Conservation (phyloP, 257 asterid species). For the Thymus quinquecostatus region DNA sequence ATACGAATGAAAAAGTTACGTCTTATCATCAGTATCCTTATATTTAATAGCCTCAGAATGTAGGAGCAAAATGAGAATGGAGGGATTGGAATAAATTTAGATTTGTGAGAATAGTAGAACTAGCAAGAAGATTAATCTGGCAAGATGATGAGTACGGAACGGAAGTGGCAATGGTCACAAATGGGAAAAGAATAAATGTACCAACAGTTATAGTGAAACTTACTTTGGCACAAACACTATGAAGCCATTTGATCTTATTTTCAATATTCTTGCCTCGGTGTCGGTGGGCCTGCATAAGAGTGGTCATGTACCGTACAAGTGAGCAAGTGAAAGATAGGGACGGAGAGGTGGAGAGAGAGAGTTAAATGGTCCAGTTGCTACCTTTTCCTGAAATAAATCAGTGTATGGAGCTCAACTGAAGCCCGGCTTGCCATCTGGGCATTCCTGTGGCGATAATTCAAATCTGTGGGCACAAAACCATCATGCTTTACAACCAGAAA, state of each 20-base stretch:
- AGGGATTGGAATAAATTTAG: neutral
- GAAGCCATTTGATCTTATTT: slow-evolving; percentile 93
- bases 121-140: slow-evolving; percentile 14
- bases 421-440: slow-evolving; percentile 99
- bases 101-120: slow-evolving; percentile 1
- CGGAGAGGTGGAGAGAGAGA: neutral
- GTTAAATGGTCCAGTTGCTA: slow-evolving; percentile 31
- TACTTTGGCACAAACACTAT: slow-evolving; percentile 94
- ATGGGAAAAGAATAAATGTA: neutral
- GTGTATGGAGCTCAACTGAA: slow-evolving; percentile 97
- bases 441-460: slow-evolving; percentile 93
- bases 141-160: neutral
- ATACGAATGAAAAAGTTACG: neutral
- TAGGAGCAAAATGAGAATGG: neutral
- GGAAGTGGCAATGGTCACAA: neutral
- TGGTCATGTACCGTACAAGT: slow-evolving; percentile 16
- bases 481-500: slow-evolving; percentile 19
- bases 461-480: slow-evolving; percentile 52
- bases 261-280: slow-evolving; percentile 88
- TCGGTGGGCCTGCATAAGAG: slow-evolving; percentile 84
- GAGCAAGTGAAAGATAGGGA: slow-evolving; percentile 8
- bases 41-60: slow-evolving; percentile 6
- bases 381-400: slow-evolving; percentile 88
- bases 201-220: slow-evolving; percentile 28
- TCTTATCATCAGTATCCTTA: neutral